phyloP scores from a whole-genome alignment of 169 alveolate species.

The Plasmodium inui region DNA sequence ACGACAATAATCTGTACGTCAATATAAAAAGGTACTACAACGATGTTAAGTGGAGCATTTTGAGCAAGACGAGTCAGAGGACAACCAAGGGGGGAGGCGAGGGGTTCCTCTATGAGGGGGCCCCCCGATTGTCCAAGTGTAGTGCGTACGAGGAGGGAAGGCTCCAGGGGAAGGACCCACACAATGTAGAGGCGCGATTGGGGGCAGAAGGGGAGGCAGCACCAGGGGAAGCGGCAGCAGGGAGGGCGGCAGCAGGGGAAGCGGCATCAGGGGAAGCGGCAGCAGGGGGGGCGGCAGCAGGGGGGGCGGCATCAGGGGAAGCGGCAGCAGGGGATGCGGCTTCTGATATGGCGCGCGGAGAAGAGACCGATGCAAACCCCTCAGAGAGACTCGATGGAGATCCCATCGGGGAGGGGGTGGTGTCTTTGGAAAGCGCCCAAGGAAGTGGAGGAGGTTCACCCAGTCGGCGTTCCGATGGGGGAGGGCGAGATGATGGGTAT shows the following conservation, averaged over 20 bases:
- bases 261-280: background rate
- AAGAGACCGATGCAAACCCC: background rate
- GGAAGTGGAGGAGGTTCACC: background rate
- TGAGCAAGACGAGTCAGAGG: background rate
- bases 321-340: background rate
- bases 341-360: background rate
- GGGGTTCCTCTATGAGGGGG: background rate
- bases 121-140: constrained; percentile 1
- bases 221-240: too few relatives aligned
- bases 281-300: background rate
- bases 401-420: background rate
- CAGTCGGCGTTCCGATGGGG: background rate
- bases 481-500: too few relatives aligned
- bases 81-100: constrained; percentile 9
- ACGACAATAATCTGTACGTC: constrained; percentile 11
- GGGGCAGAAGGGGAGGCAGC: too few relatives aligned
- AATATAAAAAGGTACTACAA: constrained; percentile 53
- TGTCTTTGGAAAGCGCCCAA: background rate
- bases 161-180: background rate
- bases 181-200: background rate
- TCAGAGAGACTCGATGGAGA: background rate
- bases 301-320: background rate
- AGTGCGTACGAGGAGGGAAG: constrained; percentile 26
- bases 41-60: constrained; percentile 13
- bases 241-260: background rate